A percentile compares a stretch with the other conserved stretches of the same genome.
Conservation (phyloP, 2,329 filamentous ascomycete species). For the Drechslerella dactyloides region DNA sequence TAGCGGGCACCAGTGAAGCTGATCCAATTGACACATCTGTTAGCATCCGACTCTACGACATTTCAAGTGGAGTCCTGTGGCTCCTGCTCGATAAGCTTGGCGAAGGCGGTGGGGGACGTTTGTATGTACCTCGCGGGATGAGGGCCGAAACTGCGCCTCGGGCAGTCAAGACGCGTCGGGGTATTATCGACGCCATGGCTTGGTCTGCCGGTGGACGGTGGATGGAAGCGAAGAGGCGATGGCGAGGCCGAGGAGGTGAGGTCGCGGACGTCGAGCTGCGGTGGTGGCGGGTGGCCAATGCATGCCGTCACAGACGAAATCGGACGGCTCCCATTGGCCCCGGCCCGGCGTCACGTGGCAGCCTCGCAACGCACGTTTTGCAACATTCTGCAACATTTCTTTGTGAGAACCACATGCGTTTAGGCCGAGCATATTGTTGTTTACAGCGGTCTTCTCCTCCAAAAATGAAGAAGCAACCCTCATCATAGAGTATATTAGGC, state of each 20-base stretch:
- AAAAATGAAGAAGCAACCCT: neutral
- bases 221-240: constrained; percentile 1
- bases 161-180: constrained; percentile 39
- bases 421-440: neutral
- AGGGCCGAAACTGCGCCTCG: constrained; percentile 41
- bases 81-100: neutral
- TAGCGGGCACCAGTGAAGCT: constrained; percentile 41
- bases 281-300: constrained; percentile 24
- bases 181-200: constrained; percentile 47
- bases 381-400: constrained; percentile 14
- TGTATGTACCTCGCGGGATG: constrained; percentile 37
- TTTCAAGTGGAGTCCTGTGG: neutral
- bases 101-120: neutral
- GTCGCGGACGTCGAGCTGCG: neutral
- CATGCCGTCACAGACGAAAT: constrained; percentile 48
- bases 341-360: constrained; percentile 36
- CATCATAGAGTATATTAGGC: too few relatives aligned
- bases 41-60: neutral
- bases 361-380: constrained; percentile 18
- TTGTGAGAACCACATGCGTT: neutral
- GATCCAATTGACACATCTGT: neutral
- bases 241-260: constrained; percentile 18
- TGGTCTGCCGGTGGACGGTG: constrained; percentile 8
- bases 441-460: too few relatives aligned
- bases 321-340: constrained; percentile 26